These are phyloP conservation scores for Zymoseptoria crescenta DNA, from an alignment of 2,329 filamentous ascomycete species.

Conservation along the genomic window DNA sequence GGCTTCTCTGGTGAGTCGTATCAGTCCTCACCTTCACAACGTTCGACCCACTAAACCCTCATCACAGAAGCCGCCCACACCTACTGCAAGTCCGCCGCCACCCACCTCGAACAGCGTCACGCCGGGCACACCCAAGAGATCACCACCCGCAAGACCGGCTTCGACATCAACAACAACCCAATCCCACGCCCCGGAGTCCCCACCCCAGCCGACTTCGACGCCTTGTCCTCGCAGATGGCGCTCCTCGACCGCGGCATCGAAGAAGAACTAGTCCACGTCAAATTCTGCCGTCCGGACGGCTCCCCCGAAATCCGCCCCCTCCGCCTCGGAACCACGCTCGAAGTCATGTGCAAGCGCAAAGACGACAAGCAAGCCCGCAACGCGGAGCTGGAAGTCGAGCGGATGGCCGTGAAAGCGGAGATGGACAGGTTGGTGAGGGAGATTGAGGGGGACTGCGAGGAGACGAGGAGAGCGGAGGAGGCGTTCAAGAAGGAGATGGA, in stretches of 20 bases:
- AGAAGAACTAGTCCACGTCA: conserved; percentile 13
- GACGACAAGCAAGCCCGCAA: conserved; percentile 10
- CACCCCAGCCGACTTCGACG: conserved; percentile 15
- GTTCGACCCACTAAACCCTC: not conserved
- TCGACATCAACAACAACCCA: conserved; percentile 13
- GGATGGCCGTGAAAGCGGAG: conserved; percentile 12
- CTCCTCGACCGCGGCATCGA: conserved; percentile 15
- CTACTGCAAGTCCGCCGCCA: conserved; percentile 7
- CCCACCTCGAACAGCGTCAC: conserved; percentile 3
- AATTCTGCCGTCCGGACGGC: conserved; percentile 6
- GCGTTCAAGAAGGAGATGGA: conserved; percentile 11
- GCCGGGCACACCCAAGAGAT: conserved; percentile 5
- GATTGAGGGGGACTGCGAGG: conserved; percentile 8
- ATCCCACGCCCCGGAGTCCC: conserved; percentile 10
- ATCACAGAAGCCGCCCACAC: conserved; percentile 8
- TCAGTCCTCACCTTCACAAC: not conserved
- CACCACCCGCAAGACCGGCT: conserved; percentile 13
- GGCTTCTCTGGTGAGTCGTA: conserved; percentile 6
- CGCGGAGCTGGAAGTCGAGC: conserved; percentile 9
- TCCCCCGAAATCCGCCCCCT: not conserved
- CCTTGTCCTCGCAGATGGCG: conserved; percentile 5
- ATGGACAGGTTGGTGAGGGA: conserved; percentile 13
- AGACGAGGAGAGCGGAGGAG: conserved; percentile 3
- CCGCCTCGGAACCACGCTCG: conserved; percentile 16
- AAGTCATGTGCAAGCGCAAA: conserved; percentile 9